Evolutionary conservation across 148 eudicot genomes (phyloP).

Genomic region (Salicornia ramosissima): DNA sequence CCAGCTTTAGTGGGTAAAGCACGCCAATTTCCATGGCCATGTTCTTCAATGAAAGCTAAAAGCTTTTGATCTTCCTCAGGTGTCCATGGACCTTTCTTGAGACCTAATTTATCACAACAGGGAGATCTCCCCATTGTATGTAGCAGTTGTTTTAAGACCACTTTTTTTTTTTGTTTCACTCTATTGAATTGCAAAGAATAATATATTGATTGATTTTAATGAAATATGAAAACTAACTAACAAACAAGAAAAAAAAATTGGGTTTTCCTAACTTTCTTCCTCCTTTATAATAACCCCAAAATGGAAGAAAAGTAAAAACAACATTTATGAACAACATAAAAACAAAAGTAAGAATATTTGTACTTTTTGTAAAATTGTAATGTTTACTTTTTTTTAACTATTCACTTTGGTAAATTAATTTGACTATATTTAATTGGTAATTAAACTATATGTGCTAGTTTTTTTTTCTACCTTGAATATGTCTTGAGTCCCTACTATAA

Average conservation of each 20-base stretch:
- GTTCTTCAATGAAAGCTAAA: slow-evolving; percentile 77
- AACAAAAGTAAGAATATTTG: too few species aligned
- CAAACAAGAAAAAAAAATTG: slow-evolving; percentile 5
- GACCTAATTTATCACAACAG: slow-evolving; percentile 81
- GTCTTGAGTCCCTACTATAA: too few species aligned
- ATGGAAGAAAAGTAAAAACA: not conserved
- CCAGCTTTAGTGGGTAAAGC: slow-evolving; percentile 86
- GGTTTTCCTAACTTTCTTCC: slow-evolving; percentile 13
- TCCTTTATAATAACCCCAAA: slow-evolving; percentile 21
- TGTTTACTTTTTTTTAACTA: too few species aligned
- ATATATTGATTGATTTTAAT: not conserved
- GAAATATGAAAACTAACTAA: too few species aligned
- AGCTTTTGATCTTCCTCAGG: slow-evolving; percentile 97
- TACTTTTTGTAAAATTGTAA: too few species aligned
- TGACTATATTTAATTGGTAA: too few species aligned
- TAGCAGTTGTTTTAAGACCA: not conserved
- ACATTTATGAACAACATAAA: not conserved
- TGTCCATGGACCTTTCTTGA: slow-evolving; percentile 98
- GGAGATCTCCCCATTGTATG: slow-evolving; percentile 78
- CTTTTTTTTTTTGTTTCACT: too few species aligned
- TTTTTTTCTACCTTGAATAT: too few species aligned
- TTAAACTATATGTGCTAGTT: too few species aligned
- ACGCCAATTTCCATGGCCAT: slow-evolving; percentile 98
- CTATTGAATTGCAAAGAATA: not conserved
- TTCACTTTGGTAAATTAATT: too few species aligned